Conservation (phyloP, 306 rosid genomes). For the Prosopis cineraria region DNA sequence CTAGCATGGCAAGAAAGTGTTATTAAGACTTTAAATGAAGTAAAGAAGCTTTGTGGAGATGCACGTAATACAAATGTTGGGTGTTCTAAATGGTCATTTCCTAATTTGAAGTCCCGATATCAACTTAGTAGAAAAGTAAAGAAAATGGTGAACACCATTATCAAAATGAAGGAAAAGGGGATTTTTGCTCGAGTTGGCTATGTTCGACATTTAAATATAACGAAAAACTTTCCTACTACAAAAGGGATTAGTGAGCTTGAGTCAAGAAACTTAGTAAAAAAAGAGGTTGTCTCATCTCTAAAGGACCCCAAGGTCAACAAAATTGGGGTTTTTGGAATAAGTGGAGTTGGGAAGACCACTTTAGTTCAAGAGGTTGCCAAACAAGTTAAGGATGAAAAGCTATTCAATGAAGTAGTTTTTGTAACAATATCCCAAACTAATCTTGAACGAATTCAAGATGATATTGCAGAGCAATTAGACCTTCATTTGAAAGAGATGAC, state of each 20-base stretch:
- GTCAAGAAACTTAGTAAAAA: neutral
- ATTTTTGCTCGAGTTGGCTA: neutral
- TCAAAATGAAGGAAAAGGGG: neutral
- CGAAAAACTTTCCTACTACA: neutral
- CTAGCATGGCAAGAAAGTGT: neutral
- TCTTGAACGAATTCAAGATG: neutral
- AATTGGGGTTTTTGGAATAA: constrained; percentile 4
- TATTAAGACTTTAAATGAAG: neutral
- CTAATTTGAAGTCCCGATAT: neutral
- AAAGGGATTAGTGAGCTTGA: neutral
- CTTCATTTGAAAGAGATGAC: neutral
- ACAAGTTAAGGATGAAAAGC: neutral
- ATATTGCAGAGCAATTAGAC: neutral
- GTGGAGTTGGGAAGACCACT: constrained; percentile 13
- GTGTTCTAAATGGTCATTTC: constrained; percentile 14
- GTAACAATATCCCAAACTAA: neutral
- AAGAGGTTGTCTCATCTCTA: neutral
- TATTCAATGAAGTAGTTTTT: neutral
- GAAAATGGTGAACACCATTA: neutral
- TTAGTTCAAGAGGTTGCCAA: neutral
- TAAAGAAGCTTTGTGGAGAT: neutral
- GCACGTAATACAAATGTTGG: neutral
- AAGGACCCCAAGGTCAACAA: neutral
- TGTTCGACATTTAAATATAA: neutral
- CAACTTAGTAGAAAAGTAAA: constrained; percentile 22